These are phyloP conservation scores for Neurospora sp. DNA, from an alignment of 2,329 filamentous ascomycete genomes.

Conservation along the genomic window DNA sequence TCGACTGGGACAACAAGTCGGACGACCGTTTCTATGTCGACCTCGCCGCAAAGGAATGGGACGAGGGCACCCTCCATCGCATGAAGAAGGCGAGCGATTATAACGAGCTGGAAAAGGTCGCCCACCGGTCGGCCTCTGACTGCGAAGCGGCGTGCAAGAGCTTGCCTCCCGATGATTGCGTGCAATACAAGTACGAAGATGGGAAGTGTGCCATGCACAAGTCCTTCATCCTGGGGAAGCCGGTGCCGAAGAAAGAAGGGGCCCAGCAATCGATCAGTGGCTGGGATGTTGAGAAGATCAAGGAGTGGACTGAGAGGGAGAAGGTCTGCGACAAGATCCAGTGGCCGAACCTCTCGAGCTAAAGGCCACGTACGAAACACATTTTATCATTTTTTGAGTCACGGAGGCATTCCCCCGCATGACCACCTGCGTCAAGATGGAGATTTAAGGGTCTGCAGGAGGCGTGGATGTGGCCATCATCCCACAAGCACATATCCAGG, in stretches of 20 bases:
- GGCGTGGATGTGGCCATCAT: not conserved
- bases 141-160: slow-evolving; percentile 36
- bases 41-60: slow-evolving; percentile 19
- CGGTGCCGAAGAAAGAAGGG: slow-evolving; percentile 21
- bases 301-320: slow-evolving; percentile 28
- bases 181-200: slow-evolving; percentile 32
- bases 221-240: slow-evolving; percentile 30
- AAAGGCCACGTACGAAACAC: not conserved
- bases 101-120: slow-evolving; percentile 28
- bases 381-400: not conserved
- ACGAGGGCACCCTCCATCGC: slow-evolving; percentile 22
- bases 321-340: slow-evolving; percentile 24
- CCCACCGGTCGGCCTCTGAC: slow-evolving; percentile 30
- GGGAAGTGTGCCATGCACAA: slow-evolving; percentile 27
- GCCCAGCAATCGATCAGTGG: slow-evolving; percentile 28
- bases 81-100: slow-evolving; percentile 24
- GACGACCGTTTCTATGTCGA: slow-evolving; percentile 35
- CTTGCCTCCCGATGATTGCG: slow-evolving; percentile 22
- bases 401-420: not conserved
- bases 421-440: not conserved
- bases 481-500: not conserved
- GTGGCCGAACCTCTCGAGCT: slow-evolving; percentile 19
- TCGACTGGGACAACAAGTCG: slow-evolving; percentile 44
- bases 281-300: slow-evolving; percentile 32
- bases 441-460: not conserved